Conservation (phyloP, 2,329 filamentous ascomycete genomes). For the Kalaharituber pfeilii region DNA sequence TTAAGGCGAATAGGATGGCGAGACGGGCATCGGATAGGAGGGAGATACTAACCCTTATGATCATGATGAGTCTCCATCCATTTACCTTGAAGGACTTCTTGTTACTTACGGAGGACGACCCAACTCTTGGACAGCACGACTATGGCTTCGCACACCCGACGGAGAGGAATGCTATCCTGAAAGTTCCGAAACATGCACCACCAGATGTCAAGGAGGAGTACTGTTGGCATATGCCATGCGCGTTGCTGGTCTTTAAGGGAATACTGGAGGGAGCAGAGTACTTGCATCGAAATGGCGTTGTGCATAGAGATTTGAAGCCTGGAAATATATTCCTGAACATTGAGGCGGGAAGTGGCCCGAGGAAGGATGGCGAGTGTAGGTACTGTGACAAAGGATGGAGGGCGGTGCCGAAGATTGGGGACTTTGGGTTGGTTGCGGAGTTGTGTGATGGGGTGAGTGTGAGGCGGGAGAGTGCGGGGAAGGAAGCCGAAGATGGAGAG, state of each 20-base stretch:
- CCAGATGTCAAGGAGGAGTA: neutral
- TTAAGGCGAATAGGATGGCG: neutral
- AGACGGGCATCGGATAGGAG: neutral
- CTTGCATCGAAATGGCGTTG: slow-evolving; percentile 15
- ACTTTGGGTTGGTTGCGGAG: slow-evolving; percentile 48
- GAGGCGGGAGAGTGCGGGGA: slow-evolving; percentile 30
- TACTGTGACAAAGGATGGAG: neutral
- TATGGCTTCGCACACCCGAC: neutral
- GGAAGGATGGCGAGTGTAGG: neutral
- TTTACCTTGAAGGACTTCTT: neutral
- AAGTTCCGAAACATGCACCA: neutral
- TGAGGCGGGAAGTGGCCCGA: neutral
- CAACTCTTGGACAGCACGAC: neutral
- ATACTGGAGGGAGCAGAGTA: slow-evolving; percentile 12
- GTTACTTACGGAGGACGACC: neutral
- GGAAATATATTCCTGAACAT: slow-evolving; percentile 17
- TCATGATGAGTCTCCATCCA: neutral
- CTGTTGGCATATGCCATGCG: neutral
- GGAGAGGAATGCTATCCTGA: neutral
- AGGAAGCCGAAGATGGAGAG: slow-evolving; percentile 37
- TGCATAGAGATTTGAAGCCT: slow-evolving; percentile 20
- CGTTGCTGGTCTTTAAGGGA: neutral
- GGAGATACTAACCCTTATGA: neutral
- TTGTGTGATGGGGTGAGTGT: slow-evolving; percentile 30
- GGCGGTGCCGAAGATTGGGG: slow-evolving; percentile 43